These are phyloP conservation scores for Gossypium davidsonii DNA, from an alignment of 441 rosid genomes.

Conservation along the genomic window DNA sequence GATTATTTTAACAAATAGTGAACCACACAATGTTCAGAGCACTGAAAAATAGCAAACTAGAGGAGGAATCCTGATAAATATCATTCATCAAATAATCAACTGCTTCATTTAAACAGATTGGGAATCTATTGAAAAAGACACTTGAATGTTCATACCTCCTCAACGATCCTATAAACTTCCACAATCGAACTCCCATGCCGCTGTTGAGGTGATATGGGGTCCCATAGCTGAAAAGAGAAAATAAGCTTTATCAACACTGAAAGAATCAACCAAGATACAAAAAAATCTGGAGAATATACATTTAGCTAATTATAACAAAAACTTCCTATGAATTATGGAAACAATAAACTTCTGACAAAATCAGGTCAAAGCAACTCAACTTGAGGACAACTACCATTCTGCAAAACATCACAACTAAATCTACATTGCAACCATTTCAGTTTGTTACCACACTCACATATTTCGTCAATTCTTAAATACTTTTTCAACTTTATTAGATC, in stretches of 20 bases:
- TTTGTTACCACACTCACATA: slow-evolving; percentile 6
- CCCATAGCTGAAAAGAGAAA: slow-evolving; percentile 62
- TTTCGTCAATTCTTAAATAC: neutral
- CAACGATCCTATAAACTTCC: slow-evolving; percentile 91
- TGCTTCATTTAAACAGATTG: neutral
- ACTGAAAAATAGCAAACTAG: neutral
- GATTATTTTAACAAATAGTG: neutral
- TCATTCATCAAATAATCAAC: slow-evolving; percentile 1
- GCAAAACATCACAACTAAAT: neutral
- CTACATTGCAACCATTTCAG: neutral
- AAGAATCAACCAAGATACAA: neutral
- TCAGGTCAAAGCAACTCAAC: neutral
- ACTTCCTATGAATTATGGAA: neutral
- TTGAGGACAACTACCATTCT: neutral
- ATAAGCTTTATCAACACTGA: neutral
- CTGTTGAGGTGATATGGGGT: slow-evolving; percentile 91
- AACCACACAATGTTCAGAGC: neutral
- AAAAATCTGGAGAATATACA: neutral
- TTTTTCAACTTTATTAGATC: slow-evolving; percentile 4
- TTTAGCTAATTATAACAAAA: neutral
- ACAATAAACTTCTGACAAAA: neutral
- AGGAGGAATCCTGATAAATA: neutral
- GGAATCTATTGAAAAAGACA: neutral
- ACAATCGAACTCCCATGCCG: slow-evolving; percentile 94
- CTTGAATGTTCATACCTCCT: slow-evolving; percentile 57